A percentile compares a stretch with the other conserved stretches of the same genome.
Evolutionary conservation across 495 filamentous ascomycete genomes (phyloP).

Genomic region (Penicillium ucsense): DNA sequence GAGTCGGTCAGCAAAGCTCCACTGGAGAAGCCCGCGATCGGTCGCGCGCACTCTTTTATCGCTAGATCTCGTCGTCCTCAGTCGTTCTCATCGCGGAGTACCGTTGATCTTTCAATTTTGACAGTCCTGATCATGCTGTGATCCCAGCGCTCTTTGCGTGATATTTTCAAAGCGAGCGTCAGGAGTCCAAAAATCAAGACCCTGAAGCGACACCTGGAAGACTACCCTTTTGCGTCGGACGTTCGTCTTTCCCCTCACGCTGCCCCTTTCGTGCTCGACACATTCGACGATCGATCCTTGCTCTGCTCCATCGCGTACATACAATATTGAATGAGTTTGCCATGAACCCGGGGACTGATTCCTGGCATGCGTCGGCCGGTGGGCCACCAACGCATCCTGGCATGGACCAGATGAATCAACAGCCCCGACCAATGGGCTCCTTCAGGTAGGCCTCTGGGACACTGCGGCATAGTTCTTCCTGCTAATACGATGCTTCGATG

Average conservation of each 20-base stretch:
- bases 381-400: constrained; percentile 35
- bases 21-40: constrained; percentile 36
- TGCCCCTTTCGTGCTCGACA: background rate
- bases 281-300: background rate
- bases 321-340: constrained; percentile 16
- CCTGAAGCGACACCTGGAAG: constrained; percentile 12
- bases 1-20: constrained; percentile 27
- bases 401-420: constrained; percentile 40
- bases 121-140: constrained; percentile 17
- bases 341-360: constrained; percentile 42
- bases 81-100: background rate
- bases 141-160: constrained; percentile 13
- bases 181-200: background rate
- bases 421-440: constrained; percentile 35
- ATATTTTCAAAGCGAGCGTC: constrained; percentile 4
- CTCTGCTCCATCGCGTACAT: background rate
- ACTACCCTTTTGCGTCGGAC: constrained; percentile 4
- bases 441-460: constrained; percentile 23
- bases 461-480: too few species aligned
- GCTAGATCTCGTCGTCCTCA: constrained; percentile 3
- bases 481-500: constrained; percentile 10
- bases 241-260: background rate
- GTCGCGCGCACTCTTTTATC: constrained; percentile 33
- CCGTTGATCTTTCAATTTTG: background rate
- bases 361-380: constrained; percentile 35